Base-by-base conservation (phyloP, 176 grass and related monocot species). In the Themeda triandra region DNA sequence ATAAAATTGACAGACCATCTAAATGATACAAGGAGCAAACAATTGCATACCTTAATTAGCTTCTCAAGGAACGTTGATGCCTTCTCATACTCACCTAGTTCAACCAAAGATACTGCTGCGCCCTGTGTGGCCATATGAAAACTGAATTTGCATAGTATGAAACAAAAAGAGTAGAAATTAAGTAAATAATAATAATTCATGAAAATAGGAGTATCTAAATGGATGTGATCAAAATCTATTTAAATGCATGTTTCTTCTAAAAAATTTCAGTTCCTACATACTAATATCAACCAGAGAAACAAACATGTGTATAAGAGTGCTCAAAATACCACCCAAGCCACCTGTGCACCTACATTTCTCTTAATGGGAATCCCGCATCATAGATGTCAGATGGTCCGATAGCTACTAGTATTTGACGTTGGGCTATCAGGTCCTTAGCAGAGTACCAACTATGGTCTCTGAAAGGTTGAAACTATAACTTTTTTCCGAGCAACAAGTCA, bases 41-140 rank as follows among this genome's bases (percentile, higher is more conserved):
- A 91, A 49, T 24, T 21, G 65, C 15, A 60, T 79, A 95, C 95
- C 91, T 95, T 95, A 68, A 83, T 90, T 71, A 98, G 67, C 70
- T 93, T 94, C 71, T 98, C 92, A 80, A 98, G 91, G 66, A 87
- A 80, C 36, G 87, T 70, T 53, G 89, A 94, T 21, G 91, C 95
- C 78, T 90, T 89, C 67, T 95, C 76, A 87, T 95, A 98, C 83
- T 98, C 82, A 63, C 92, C 95, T 75, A 98, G 80, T 86, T 98
- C 95, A 82, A 88, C 85, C 49, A 95, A 88, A 48, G 95, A 95
- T 64, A 95, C 90, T 54, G 92, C 89, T 17, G 91, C 90, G 82
- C 95, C 95, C 92, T 98, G 81, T 58, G 49, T 67, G 53, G 31
- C 30, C 45, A 77, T 90, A 66, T 75, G 37, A 86, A 49, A 85